Evolutionary conservation across 2,329 filamentous ascomycete genomes (phyloP).

Genomic region (Teratosphaeria pseudoeucalypti): DNA sequence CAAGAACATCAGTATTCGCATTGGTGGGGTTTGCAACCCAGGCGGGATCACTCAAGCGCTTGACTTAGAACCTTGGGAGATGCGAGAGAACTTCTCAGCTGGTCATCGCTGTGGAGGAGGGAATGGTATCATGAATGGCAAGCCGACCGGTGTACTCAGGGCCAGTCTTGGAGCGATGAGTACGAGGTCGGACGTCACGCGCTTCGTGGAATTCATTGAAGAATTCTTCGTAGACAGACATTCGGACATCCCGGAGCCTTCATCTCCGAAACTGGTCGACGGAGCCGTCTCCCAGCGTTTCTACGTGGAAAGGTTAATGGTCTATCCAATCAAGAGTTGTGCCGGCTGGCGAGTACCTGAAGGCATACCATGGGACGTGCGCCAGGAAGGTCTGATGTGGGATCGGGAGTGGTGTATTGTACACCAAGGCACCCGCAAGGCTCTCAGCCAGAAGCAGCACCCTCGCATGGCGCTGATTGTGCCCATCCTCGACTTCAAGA

Average conservation of each 20-base stretch:
- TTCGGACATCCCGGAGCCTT: not conserved
- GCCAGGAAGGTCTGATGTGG: slow-evolving; percentile 76
- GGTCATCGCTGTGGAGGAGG: slow-evolving; percentile 78
- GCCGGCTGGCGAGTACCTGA: slow-evolving; percentile 62
- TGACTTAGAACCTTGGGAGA: slow-evolving; percentile 66
- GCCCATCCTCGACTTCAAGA: slow-evolving; percentile 61
- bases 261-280: not conserved
- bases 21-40: slow-evolving; percentile 84
- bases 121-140: slow-evolving; percentile 70
- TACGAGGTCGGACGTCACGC: slow-evolving; percentile 60
- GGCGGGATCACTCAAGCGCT: slow-evolving; percentile 70
- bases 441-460: slow-evolving; percentile 79
- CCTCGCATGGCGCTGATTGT: slow-evolving; percentile 77
- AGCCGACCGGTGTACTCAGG: slow-evolving; percentile 78
- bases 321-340: slow-evolving; percentile 95
- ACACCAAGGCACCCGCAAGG: slow-evolving; percentile 73
- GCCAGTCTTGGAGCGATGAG: slow-evolving; percentile 88
- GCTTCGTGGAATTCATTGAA: slow-evolving; percentile 44
- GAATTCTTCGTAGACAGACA: slow-evolving; percentile 23
- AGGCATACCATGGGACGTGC: slow-evolving; percentile 61
- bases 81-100: slow-evolving; percentile 72
- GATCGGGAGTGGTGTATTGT: slow-evolving; percentile 95
- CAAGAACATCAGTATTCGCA: slow-evolving; percentile 72
- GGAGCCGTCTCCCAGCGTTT: slow-evolving; percentile 12
- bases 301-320: slow-evolving; percentile 39